Evolutionary conservation across 352 stramenopile genomes (phyloP).

Genomic region (Phytophthora syringae): DNA sequence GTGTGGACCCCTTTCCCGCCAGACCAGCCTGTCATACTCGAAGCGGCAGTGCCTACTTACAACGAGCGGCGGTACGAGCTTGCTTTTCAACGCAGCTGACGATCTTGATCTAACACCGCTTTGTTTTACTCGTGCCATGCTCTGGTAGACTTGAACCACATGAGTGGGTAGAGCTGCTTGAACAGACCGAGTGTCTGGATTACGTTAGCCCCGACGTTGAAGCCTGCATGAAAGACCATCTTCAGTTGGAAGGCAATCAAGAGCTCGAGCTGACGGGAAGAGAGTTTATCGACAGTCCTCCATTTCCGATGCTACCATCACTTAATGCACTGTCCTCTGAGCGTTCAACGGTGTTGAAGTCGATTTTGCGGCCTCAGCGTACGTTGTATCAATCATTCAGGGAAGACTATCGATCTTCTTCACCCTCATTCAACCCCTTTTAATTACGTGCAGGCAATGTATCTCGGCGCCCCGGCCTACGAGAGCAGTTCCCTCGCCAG

Average conservation of each 20-base stretch:
- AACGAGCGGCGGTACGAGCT: constrained; percentile 28
- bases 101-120: not conserved
- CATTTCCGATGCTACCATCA: constrained; percentile 36
- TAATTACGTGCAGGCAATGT: constrained; percentile 13
- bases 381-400: constrained; percentile 1
- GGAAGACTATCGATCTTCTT: not conserved
- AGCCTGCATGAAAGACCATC: constrained; percentile 43
- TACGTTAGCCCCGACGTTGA: constrained; percentile 79
- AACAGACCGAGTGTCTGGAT: constrained; percentile 44
- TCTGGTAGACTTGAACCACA: constrained; percentile 29
- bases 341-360: constrained; percentile 14
- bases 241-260: constrained; percentile 52
- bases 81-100: not conserved
- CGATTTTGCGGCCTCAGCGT: constrained; percentile 24
- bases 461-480: constrained; percentile 37
- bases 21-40: constrained; percentile 18
- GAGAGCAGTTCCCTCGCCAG: constrained; percentile 38
- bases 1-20: constrained; percentile 29
- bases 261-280: constrained; percentile 66
- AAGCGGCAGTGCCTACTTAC: constrained; percentile 12
- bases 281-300: constrained; percentile 71
- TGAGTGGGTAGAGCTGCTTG: constrained; percentile 72
- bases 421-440: not conserved
- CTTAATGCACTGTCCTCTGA: constrained; percentile 25
- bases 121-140: not conserved